Conservation (phyloP, 306 rosid species). For the Acacia acuminata region DNA sequence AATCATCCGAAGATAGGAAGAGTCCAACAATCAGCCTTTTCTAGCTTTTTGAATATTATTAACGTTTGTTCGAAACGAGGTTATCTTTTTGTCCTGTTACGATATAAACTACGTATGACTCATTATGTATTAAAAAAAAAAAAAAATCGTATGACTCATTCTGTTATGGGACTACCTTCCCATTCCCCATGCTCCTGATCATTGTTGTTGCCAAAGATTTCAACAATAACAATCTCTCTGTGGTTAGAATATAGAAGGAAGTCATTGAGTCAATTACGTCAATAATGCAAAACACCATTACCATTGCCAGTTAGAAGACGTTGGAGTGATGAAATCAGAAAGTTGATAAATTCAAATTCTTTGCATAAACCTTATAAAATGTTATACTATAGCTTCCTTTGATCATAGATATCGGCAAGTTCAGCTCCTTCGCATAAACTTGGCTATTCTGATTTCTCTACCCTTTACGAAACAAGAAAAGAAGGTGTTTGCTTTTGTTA, state of each 20-base stretch:
- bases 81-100: conserved; percentile 19
- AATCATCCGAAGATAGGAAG: background rate
- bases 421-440: conserved; percentile 1
- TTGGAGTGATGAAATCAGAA: conserved; percentile 54
- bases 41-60: background rate
- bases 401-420: conserved; percentile 69
- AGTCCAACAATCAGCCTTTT: background rate
- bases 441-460: background rate
- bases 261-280: background rate
- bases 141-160: background rate
- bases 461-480: background rate
- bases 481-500: background rate
- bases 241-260: background rate
- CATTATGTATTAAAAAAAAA: too few species aligned
- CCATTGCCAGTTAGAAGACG: conserved; percentile 53
- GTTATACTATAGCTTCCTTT: conserved; percentile 59
- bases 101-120: background rate
- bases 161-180: conserved; percentile 25
- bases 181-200: background rate
- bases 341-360: conserved; percentile 59
- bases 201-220: conserved; percentile 21
- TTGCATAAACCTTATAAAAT: conserved; percentile 50
- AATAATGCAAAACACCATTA: conserved; percentile 36
- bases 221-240: conserved; percentile 29
- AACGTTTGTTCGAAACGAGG: background rate